Base-by-base conservation (phyloP, 805 yeast genomes). In the Crinitomyces ghanaensis region DNA sequence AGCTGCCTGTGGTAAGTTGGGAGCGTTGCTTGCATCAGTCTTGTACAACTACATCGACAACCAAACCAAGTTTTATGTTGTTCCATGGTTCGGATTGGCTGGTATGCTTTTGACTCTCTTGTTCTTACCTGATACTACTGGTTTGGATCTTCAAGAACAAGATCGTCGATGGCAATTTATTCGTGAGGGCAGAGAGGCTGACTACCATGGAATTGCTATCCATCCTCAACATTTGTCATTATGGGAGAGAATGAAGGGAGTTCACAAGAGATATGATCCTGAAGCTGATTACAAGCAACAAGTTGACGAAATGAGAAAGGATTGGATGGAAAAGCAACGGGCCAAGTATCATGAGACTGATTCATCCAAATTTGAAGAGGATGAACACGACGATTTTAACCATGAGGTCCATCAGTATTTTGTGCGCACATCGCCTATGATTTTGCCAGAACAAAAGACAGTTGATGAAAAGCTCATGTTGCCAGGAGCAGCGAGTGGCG, bases 1-100 rank as follows among this genome's bases (percentile, higher is more conserved):
- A 41, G 78, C 79, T 41, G 79, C 79, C 27, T 43, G 62, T 38
- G 80, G 80, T 63, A 74, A 73, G 61, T 61, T 65, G 40, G 79
- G 79, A 52, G 78, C 78, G 32, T 66, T 73, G 41, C 59, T 72
- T 49, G 78, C 79, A n/a, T 40, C 54, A 9, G 46, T 57, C 28
- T 47, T 56, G 19, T 57, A 53, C 50, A 55, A 56, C 49, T 57
- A 57, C 50, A 55, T 57, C 33, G 35, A 33, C 30, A 43, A 34
- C 27, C 57, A 53, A 45, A 45, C 50, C 35, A 49, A 47, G 43
- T 57, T 56, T 53, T 48, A 52, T 49, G 37, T 57, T 38, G 62
- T 56, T 15, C 60, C 61, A 7, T 57, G 62, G 62, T 56, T 54
- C 40, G 62, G 62, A 28, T 48, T 57, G 2, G 52, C 47, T 4